Evolutionary conservation across 208 protist genomes (phyloP), one percentile per base, ranked within the genome.

Genomic region (Acanthamoeba divionensis): DNA sequence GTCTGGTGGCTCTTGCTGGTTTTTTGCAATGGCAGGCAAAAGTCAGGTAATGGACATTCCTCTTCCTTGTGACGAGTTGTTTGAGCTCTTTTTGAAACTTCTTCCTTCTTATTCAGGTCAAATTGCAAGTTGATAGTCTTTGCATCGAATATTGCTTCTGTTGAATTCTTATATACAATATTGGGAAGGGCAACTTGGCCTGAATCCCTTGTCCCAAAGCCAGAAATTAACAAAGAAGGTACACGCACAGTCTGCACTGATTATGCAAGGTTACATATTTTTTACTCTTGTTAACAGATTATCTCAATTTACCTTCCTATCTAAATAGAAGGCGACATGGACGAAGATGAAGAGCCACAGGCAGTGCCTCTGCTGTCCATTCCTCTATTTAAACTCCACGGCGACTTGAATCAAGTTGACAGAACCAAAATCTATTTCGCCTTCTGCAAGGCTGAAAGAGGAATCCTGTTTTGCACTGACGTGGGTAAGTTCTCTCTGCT

Each of bases 381-480:
- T 15, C 85, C 82, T 21, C 92, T 98, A 31, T 97, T 98, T 91
- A 97, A 97, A 95, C 94, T 99, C 31, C 98, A 99, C 93, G 97
- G 98, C 26, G 96, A 98, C 67, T 97, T 99, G 90, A 97, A 96
- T 90, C 98, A 99, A 91, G 93, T 96, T 5, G 97, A 99, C 73
- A 96, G 98, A 86, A 94, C 97, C 33, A 93, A 95, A 66, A 94
- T 96, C 12, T 99, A 98, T 87, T 93, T 95, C 33, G 60, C 94
- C 5, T 99, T 98, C 90, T 95, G 94, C 44, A 93, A 96, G 77
- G 96, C 95, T 85, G 55, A 93, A 41, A 95, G 94, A 0, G 97
- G 96, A 10, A 96, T 99, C 41, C 90, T 99, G 0, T 97, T 99
- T 73, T 98, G 97, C 88, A 99, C 98, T 10, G 98, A 97, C 93